phyloP scores from a whole-genome alignment of 1,284 basidiomycete species.

The Porogramme epimiltina region DNA sequence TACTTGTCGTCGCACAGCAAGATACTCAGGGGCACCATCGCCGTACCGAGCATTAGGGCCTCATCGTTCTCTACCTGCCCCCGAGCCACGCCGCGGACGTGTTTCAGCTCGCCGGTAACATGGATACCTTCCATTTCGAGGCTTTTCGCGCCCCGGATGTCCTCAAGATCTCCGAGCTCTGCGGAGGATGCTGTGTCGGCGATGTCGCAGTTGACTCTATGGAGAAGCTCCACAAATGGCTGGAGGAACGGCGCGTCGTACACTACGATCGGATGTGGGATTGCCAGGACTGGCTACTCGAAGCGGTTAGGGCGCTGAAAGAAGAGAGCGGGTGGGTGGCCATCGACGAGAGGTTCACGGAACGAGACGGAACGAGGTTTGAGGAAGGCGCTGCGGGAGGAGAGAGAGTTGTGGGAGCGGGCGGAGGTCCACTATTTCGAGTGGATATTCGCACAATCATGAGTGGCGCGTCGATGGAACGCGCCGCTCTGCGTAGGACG shows the following conservation, averaged over 20 bases:
- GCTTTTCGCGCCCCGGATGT: background rate
- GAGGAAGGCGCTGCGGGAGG: background rate
- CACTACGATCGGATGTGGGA: conserved; percentile 4
- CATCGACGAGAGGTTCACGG: conserved; percentile 1
- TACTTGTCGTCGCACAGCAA: conserved; percentile 2
- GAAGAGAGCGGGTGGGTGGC: background rate
- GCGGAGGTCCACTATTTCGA: conserved; percentile 4
- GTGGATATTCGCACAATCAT: background rate
- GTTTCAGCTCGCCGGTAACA: conserved; percentile 5
- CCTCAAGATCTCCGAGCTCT: background rate
- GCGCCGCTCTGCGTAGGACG: too few relatives aligned
- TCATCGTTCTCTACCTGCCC: background rate
- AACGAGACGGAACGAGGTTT: too few relatives aligned
- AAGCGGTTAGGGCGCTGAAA: background rate
- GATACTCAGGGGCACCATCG: conserved; percentile 1
- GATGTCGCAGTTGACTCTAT: background rate
- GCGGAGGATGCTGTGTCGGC: background rate
- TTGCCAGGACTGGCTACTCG: conserved; percentile 6
- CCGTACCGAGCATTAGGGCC: conserved; percentile 3
- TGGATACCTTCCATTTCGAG: conserved; percentile 8
- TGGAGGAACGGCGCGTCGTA: background rate
- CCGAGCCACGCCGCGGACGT: background rate
- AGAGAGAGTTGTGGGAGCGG: conserved; percentile 4
- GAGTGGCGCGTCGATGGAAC: too few relatives aligned
- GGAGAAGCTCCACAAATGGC: background rate